Evolutionary conservation across 1,139 yeast species (phyloP), one percentile per base, ranked within the genome.

Genomic region (Pichia sp.): DNA sequence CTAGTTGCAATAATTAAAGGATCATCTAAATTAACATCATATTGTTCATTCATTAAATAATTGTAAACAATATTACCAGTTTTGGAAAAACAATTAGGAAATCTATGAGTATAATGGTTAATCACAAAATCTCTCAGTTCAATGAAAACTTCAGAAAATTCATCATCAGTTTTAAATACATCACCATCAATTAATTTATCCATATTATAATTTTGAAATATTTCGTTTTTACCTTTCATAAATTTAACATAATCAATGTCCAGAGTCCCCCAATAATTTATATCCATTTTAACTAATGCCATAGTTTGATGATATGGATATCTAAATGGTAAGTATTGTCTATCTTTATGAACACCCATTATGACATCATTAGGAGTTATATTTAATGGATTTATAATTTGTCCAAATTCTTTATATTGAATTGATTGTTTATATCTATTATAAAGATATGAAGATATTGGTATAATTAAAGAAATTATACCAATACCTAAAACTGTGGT

Each of bases 251-350:
- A 77, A 57, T 76, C 71, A 57, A 71, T 71, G 58, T 76, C 79
- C 73, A 77, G 73, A 53, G 77, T 80, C 50, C 76, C 70, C 82
- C 82, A 77, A 61, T 75, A 78, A 62, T 77, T 76, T 49, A 77
- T 71, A 56, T 77, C 81, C 51, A 77, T 65, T 54, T 74, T 75
- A 62, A 72, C 76, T 19, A 77, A 71, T 1, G 81, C 73, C 83
- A 77, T 77, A 5, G 82, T 77, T 61, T 77, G 82, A 57, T 77
- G 79, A 56, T 77, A 75, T 7, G 82, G 82, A 77, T 79, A 77
- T 56, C 82, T 67, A 57, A 77, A 77, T 2, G 81, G 81, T 65
- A 81, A 71, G 79, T 81, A 77, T 8, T 80, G 80, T 58, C 81
- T 68, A 58, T 76, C 81, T 50, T 73, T 76, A 59, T 74, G 76